Evolutionary conservation across 305 asterid genomes (phyloP).

Genomic region (Fraxinus greggii): DNA sequence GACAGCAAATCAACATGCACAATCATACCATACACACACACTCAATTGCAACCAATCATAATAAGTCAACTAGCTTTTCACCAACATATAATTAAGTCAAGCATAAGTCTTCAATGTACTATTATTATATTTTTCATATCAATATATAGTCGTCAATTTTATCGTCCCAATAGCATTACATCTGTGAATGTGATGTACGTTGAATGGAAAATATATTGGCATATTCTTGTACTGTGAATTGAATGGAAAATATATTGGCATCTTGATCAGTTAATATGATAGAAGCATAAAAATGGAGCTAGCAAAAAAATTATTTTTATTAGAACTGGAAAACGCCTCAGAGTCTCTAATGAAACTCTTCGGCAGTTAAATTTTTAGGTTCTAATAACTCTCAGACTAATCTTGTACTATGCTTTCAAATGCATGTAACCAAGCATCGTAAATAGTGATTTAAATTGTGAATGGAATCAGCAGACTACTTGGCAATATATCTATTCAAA

Average conservation of each 20-base stretch:
- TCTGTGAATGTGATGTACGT: neutral
- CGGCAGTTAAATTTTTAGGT: neutral
- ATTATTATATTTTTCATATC: neutral
- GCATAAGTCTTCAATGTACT: neutral
- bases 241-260: neutral
- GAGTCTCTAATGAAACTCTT: neutral
- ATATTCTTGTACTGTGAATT: conserved; percentile 7
- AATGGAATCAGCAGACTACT: conserved; percentile 13
- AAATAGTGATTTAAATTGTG: neutral
- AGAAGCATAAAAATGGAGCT: conserved; percentile 8
- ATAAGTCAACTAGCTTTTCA: conserved; percentile 8
- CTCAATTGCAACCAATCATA: conserved; percentile 4
- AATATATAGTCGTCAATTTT: neutral
- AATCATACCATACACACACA: neutral
- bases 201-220: neutral
- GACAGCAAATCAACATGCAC: conserved; percentile 15
- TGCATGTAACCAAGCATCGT: neutral
- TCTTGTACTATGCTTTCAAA: neutral
- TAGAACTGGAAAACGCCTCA: neutral
- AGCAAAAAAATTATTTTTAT: neutral
- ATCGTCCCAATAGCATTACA: neutral
- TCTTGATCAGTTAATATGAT: neutral
- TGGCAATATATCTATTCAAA: neutral
- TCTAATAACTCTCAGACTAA: neutral
- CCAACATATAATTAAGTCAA: neutral